Base-by-base conservation (phyloP, 2,329 filamentous ascomycete genomes). In the Aspergillus sp. region DNA sequence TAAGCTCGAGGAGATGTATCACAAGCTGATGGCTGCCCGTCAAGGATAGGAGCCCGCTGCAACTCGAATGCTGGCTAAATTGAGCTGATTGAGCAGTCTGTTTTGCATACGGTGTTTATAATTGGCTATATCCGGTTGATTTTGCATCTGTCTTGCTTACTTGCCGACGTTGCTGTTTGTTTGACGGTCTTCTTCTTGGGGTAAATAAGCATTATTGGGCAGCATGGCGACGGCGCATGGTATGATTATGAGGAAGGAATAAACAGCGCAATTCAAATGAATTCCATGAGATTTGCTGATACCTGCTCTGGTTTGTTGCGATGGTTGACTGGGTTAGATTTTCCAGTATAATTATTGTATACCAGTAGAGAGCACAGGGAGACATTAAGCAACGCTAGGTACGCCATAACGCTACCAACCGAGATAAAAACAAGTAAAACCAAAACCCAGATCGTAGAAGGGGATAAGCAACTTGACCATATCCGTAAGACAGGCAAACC, bases 1-100 rank as follows among this genome's bases (percentile, higher is more conserved):
- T 12, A 55, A 59, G 40, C 48, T 61, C 15, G 54, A 55, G 35
- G 44, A 50, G 31, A 60, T 61, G 55, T 61, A 58, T 39, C 43
- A 57, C 29, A 60, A 57, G 42, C 49, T 61, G 15, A 44, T 47
- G 34, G 53, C 52, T 41, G 48, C 48, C 10, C 49, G 46, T 22
- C n/a, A n/a, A n/a, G 33, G 44, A 36, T 19, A 35, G 39, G 33
- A 32, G 44, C 27, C 35, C 47, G 32, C 34, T 42, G 13, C 47
- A 51, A 25, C 33, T 35, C 19, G 19, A 44, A 11, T 48, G 48
- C 13, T 54, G 52, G 30, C 51, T 54, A 13, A 38, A 41, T 33
- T 57, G 39, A 32, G 34, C 34, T 28, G 34, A n/a, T n/a, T n/a
- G n/a, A n/a, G n/a, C 19, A 16, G 24, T 20, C 24, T 11, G 13